Conservation (phyloP, 192 early-diverging fungal genomes). For the Backusella circina region DNA sequence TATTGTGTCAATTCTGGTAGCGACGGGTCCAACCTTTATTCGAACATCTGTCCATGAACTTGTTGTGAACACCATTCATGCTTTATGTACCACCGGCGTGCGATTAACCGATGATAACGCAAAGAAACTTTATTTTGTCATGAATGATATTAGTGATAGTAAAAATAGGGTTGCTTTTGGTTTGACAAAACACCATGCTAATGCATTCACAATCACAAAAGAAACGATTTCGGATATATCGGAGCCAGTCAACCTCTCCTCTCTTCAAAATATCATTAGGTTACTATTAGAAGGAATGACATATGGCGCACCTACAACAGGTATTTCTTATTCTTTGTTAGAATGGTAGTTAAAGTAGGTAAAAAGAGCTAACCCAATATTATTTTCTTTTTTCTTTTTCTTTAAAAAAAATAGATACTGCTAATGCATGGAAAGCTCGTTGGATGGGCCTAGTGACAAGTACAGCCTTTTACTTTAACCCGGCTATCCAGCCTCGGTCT, state of each 20-base stretch:
- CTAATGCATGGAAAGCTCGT: constrained; percentile 77
- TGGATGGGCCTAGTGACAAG: constrained; percentile 89
- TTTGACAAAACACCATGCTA: constrained; percentile 57
- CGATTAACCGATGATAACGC: constrained; percentile 44
- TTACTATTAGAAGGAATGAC: constrained; percentile 60
- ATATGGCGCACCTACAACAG: constrained; percentile 54
- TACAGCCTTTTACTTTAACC: constrained; percentile 91
- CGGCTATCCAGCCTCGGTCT: constrained; percentile 87
- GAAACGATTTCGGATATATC: constrained; percentile 41
- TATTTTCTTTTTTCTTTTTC: neutral
- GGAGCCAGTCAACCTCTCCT: constrained; percentile 41
- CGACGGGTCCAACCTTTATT: constrained; percentile 75
- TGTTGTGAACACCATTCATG: constrained; percentile 86
- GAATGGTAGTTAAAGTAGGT: neutral
- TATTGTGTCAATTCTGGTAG: constrained; percentile 76
- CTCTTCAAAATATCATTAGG: constrained; percentile 52
- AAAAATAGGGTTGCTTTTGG: constrained; percentile 77
- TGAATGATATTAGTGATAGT: constrained; percentile 74
- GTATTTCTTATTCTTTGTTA: constrained; percentile 29
- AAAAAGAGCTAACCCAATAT: neutral
- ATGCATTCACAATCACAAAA: constrained; percentile 59
- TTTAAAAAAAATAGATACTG: constrained; percentile 50
- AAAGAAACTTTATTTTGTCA: constrained; percentile 49
- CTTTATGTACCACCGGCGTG: constrained; percentile 55
- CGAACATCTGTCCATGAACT: constrained; percentile 85